Evolutionary conservation across 257 asterid species (phyloP), one percentile per base, ranked within the genome.

Genomic region (Leonotis leonurus): DNA sequence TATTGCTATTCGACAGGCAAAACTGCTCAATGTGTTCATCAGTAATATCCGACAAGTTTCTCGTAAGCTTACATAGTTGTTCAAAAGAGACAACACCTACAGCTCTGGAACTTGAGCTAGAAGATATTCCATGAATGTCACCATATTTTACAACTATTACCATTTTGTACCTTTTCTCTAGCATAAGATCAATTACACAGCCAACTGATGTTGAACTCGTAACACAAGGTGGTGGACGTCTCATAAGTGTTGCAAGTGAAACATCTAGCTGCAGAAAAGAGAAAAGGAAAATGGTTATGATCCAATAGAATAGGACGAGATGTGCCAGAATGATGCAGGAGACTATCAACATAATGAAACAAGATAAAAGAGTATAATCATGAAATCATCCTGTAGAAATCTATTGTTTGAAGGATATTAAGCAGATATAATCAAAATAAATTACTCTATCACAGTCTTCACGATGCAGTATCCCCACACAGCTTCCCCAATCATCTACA

Each of bases 401-500:
- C 8, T 36, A 63, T 16, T 46, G 13, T 21, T 50, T 33, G 37
- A 12, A 63, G 49, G 20, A 30, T 30, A 33, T 40, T 22, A n/a
- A 25, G 70, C 48, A 68, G 77, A 58, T 22, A 50, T 48, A 37
- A 17, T 4, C 6, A 29, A 62, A 41, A 56, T 39, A 26, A 6
- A 53, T 41, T 78, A 84, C 92, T 83, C 3, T 41, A 43, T 85
- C 40, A 63, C 93, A 85, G 77, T 82, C 93, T 64, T 82, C 86
- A 36, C 86, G 84, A 56, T 85, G 85, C 55, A 85, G 71, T 73
- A 82, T 64, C n/a, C 93, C 93, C 56, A 85, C 80, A 70, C 92
- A 84, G 70, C 83, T 79, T 71, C 92, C 92, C 86, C 84, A 75
- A 56, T 82, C 84, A 70, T 85, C 93, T 73, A 76, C 55, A 60